Conservation (phyloP, 306 rosid genomes). For the Vigna angularis region DNA sequence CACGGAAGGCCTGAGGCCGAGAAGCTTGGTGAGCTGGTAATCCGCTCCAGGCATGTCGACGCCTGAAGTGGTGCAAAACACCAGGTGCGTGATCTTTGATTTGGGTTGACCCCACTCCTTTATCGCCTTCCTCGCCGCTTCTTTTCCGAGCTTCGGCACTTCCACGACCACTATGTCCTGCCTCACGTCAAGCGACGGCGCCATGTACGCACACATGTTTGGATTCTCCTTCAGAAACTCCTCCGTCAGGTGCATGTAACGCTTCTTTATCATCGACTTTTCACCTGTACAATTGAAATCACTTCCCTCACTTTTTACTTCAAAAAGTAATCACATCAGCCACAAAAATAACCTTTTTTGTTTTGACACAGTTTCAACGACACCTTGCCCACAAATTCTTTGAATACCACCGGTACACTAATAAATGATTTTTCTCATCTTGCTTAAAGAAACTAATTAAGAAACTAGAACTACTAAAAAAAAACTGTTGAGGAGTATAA, state of each 20-base stretch:
- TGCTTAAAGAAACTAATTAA: too few relatives aligned
- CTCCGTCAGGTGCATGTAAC: slow-evolving; percentile 63
- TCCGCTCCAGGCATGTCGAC: slow-evolving; percentile 78
- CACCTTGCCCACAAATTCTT: too few relatives aligned
- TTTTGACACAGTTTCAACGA: too few relatives aligned
- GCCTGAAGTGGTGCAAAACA: slow-evolving; percentile 72
- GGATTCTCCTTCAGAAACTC: slow-evolving; percentile 59
- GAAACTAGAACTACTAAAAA: too few relatives aligned
- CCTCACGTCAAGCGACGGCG: slow-evolving; percentile 63
- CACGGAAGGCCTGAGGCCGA: slow-evolving; percentile 65
- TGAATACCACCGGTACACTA: too few relatives aligned
- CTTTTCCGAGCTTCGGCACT: slow-evolving; percentile 66
- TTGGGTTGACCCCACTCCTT: slow-evolving; percentile 78
- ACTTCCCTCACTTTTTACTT: background rate
- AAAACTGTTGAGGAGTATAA: too few relatives aligned
- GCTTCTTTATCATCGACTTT: slow-evolving; percentile 66
- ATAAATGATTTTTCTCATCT: too few relatives aligned
- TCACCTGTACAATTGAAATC: slow-evolving; percentile 51
- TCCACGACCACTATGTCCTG: slow-evolving; percentile 69
- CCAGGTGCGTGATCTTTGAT: slow-evolving; percentile 65
- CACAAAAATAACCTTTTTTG: too few relatives aligned
- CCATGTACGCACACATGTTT: slow-evolving; percentile 62
- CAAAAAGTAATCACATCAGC: too few relatives aligned
- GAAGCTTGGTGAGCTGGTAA: slow-evolving; percentile 65
- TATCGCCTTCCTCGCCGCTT: slow-evolving; percentile 62